A percentile compares a stretch with the other conserved stretches of the same genome.
Evolutionary conservation across 495 filamentous ascomycete species (phyloP).

Genomic region (Hypoxylon perforatum): DNA sequence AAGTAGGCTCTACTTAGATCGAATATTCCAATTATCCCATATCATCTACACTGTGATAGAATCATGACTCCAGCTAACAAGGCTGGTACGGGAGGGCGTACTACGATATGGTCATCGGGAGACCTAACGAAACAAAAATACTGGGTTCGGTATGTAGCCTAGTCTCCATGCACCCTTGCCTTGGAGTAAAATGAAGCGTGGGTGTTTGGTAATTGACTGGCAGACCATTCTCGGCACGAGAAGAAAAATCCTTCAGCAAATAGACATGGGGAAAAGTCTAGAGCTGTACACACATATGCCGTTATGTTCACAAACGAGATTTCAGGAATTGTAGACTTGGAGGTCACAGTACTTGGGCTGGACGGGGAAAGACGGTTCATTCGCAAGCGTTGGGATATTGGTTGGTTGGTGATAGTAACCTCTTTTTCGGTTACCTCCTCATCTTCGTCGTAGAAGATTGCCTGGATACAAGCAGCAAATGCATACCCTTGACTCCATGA

Average conservation of each 20-base stretch:
- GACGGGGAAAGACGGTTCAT: not conserved
- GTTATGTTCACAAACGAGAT: conserved; percentile 44
- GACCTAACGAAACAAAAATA: not conserved
- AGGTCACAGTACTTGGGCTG: not conserved
- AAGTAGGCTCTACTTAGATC: not conserved
- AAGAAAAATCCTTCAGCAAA: conserved; percentile 92
- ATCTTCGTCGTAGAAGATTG: conserved; percentile 45
- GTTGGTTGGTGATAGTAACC: conserved; percentile 34
- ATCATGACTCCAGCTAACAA: not conserved
- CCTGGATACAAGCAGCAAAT: conserved; percentile 48
- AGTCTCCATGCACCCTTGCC: conserved; percentile 87
- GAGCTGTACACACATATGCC: conserved; percentile 99
- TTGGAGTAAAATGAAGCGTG: conserved; percentile 66
- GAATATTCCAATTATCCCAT: not conserved
- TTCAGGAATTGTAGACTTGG: conserved; percentile 4
- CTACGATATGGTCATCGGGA: not conserved
- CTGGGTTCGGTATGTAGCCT: conserved; percentile 69
- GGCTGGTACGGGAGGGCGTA: not conserved
- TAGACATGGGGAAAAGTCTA: conserved; percentile 75
- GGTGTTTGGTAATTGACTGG: conserved; percentile 95
- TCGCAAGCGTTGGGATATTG: conserved; percentile 11
- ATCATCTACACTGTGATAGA: not conserved
- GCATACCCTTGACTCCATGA: conserved; percentile 51
- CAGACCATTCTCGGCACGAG: conserved; percentile 90
- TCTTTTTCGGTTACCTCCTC: conserved; percentile 45